Percentiles rank a stretch among this genome's conserved stretches.
Evolutionary conservation across 2,329 filamentous ascomycete species (phyloP).

Genomic region (Penicillium vulpinum): DNA sequence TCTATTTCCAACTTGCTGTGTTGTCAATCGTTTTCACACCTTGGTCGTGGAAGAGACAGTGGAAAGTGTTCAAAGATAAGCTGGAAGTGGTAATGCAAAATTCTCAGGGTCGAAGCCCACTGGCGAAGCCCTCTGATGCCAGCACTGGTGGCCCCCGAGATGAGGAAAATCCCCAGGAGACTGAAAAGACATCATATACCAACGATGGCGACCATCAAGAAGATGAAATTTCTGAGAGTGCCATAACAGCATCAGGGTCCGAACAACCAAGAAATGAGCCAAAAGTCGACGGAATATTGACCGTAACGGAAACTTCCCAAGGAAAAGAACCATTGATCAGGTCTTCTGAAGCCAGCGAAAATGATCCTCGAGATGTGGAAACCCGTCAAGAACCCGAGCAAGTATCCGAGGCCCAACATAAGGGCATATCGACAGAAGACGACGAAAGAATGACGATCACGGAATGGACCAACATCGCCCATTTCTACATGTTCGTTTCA

Average conservation of each 20-base stretch:
- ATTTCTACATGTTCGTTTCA: constrained; percentile 2
- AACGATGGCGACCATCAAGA: neutral
- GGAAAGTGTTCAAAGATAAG: neutral
- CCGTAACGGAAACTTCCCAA: neutral
- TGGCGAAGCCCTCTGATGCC: neutral
- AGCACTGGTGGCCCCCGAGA: neutral
- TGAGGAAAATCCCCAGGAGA: neutral
- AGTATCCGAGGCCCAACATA: neutral
- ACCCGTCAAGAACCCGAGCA: neutral
- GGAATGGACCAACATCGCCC: neutral
- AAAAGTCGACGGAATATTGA: neutral
- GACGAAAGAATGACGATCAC: neutral
- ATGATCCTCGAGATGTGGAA: neutral
- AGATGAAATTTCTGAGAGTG: neutral
- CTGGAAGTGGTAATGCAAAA: neutral
- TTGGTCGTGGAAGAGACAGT: neutral
- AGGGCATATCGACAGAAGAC: neutral
- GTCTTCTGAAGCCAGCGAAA: neutral
- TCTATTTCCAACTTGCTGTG: neutral
- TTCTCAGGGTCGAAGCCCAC: neutral
- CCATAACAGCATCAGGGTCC: neutral
- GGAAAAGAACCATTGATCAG: too few species aligned
- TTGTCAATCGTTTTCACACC: neutral
- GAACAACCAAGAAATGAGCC: neutral
- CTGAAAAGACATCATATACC: neutral